Base-by-base conservation (phyloP, 2,329 filamentous ascomycete genomes). In the Sporothrix globosa region DNA sequence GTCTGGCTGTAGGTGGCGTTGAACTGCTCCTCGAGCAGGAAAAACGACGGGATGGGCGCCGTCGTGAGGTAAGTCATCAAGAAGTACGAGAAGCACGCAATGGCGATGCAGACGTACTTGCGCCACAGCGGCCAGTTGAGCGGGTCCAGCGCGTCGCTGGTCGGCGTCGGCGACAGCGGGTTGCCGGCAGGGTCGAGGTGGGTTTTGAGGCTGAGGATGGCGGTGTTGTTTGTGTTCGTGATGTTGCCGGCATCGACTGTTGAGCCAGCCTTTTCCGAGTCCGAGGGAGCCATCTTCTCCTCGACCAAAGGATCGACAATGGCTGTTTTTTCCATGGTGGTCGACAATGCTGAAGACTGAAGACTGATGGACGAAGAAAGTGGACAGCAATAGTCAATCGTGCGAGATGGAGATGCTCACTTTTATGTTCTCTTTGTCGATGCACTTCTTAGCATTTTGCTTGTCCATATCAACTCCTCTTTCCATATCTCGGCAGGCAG, bases 41-140 rank as follows among this genome's bases (percentile, higher is more conserved):
- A 76, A 72, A 86, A 87, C 0, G 85, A 85, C 2, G 85, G 84
- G 0, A 87, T 83, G 0, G 85, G 85, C 0, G 83, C 85, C 1
- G 85, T 87, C 0, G 85, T 87, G 72, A 87, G 81, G 77, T 87
- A 88, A 14, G 86, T 87, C 78, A 87, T 86, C 72, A 87, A 78
- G 74, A 87, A 87, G 68, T 79, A 86, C 82, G 85, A 80, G 46
- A 82, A 77, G 84, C 86, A 86, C 19, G 86, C 83, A 71, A 87
- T 85, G 2, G 78, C 79, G 3, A 87, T 77, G 56, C 85, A 83
- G 1, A 74, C 75, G 75, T 85, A 80, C 74, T 87, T 87, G 73
- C 82, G 82, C 11, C 78, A 63, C 2, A 71, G 75, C 0, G 82
- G 77, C 84, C 85, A 87, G 74, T 86, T 87, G 66, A 87, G 77